These are phyloP conservation scores for Penicillium manginii DNA, from an alignment of 495 filamentous ascomycete genomes.

Conservation along the genomic window DNA sequence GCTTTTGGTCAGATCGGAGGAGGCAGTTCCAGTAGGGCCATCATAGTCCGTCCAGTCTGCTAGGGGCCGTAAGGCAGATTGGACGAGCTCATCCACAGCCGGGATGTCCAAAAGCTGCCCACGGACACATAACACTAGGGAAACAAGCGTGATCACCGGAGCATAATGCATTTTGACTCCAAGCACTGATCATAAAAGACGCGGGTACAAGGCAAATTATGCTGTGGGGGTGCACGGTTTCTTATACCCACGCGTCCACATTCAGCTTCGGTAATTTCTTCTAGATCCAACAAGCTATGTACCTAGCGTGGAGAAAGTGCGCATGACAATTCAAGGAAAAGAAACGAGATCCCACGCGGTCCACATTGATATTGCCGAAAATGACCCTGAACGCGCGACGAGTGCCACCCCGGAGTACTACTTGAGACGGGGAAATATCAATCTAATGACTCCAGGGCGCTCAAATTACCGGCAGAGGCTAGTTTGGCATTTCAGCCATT, in stretches of 20 bases:
- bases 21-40: constrained; percentile 17
- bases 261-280: background rate
- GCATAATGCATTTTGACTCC: constrained; percentile 24
- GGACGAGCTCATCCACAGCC: constrained; percentile 24
- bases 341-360: background rate
- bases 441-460: constrained; percentile 19
- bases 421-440: constrained; percentile 27
- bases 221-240: constrained; percentile 7
- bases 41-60: constrained; percentile 18
- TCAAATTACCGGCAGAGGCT: constrained; percentile 7
- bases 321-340: background rate
- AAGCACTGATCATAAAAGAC: background rate
- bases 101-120: constrained; percentile 29
- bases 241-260: constrained; percentile 18
- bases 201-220: background rate
- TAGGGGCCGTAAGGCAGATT: constrained; percentile 21
- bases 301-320: background rate
- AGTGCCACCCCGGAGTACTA: constrained; percentile 30
- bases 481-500: constrained; percentile 6
- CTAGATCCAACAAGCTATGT: background rate
- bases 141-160: constrained; percentile 13
- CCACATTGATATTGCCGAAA: constrained; percentile 1
- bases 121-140: constrained; percentile 24
- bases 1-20: constrained; percentile 5
- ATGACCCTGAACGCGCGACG: background rate